Evolutionary conservation across 2,329 filamentous ascomycete genomes (phyloP).

Genomic region (Didymella arachidicola): DNA sequence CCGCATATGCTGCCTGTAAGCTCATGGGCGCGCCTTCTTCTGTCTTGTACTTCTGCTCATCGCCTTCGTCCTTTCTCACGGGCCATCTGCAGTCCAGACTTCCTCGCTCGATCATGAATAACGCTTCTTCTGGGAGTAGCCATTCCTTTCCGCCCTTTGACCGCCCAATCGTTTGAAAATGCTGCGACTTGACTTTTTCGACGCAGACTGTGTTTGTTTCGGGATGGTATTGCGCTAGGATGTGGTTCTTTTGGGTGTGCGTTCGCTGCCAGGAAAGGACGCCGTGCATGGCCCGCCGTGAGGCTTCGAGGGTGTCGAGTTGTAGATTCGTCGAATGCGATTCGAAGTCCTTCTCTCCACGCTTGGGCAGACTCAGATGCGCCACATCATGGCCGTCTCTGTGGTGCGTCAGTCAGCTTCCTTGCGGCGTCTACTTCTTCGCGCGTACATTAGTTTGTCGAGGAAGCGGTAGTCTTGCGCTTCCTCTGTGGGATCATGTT

Average conservation of each 20-base stretch:
- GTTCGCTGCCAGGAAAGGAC: conserved; percentile 79
- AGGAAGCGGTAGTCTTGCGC: conserved; percentile 86
- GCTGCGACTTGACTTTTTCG: conserved; percentile 74
- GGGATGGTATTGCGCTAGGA: conserved; percentile 78
- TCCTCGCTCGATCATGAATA: conserved; percentile 88
- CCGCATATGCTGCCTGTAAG: conserved; percentile 86
- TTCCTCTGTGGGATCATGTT: conserved; percentile 73
- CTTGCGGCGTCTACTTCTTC: background rate
- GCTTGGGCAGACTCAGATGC: conserved; percentile 75
- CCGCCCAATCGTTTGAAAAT: conserved; percentile 79
- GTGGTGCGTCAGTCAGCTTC: background rate
- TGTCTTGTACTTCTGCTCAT: conserved; percentile 49
- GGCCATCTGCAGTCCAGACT: conserved; percentile 90
- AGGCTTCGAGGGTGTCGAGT: conserved; percentile 77
- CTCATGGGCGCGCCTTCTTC: conserved; percentile 79
- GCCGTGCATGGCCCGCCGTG: conserved; percentile 86
- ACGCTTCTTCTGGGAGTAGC: conserved; percentile 88
- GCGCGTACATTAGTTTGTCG: conserved; percentile 61
- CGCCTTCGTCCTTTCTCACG: conserved; percentile 42
- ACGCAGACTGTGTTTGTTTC: conserved; percentile 67
- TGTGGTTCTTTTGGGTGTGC: conserved; percentile 71
- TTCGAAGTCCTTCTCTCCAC: conserved; percentile 97
- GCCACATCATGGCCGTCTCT: conserved; percentile 32
- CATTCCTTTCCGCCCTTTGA: conserved; percentile 65
- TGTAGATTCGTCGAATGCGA: conserved; percentile 87